Evolutionary conservation across 2,329 filamentous ascomycete genomes (phyloP), one percentile per base, ranked within the genome.

Genomic region (Laburnicola sp.): DNA sequence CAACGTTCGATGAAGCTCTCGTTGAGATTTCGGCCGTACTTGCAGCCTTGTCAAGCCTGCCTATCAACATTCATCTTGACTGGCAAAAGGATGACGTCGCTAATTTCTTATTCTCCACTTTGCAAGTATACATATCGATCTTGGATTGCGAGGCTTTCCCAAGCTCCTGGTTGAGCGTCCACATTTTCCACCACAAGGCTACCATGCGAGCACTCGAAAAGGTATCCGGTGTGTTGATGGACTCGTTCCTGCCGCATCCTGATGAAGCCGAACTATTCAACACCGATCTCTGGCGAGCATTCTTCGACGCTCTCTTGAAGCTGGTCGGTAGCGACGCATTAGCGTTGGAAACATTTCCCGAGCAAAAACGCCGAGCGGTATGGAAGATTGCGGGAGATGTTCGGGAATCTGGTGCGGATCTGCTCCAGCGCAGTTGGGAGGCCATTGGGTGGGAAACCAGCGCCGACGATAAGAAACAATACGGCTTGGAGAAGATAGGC

Each of bases 321-420:
- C 85, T 97, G 2, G 90, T 99, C 2, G 89, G 90, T 4, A 97
- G 91, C 65, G 86, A 92, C 31, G 89, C 88, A 0, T 81, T 99
- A 21, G 92, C 94, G 0, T 81, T 99, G 32, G 94, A 99, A 70
- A 96, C 92, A 0, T 97, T 97, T 68, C 91, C 94, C 0, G 95
- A 99, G 71, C 94, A 99, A 75, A 99, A 97, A 76, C 82, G 94
- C 39, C 81, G 94, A 48, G 93, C 94, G 0, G 93, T 97, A 1
- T 99, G 95, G 94, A 99, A 97, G 76, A 97, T 99, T 68, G 94
- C 93, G 3, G 94, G 94, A 4, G 95, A 99, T 74, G 91, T 99
- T 44, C 84, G 94, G 49, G 92, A 97, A 71, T 83, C 91, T 58
- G 94, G 95, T 11, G 93, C 94, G 3, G 89, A 93, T 44, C 79